phyloP scores from a whole-genome alignment of 2,329 filamentous ascomycete genomes.

The Emmonsiellopsis sp. region DNA sequence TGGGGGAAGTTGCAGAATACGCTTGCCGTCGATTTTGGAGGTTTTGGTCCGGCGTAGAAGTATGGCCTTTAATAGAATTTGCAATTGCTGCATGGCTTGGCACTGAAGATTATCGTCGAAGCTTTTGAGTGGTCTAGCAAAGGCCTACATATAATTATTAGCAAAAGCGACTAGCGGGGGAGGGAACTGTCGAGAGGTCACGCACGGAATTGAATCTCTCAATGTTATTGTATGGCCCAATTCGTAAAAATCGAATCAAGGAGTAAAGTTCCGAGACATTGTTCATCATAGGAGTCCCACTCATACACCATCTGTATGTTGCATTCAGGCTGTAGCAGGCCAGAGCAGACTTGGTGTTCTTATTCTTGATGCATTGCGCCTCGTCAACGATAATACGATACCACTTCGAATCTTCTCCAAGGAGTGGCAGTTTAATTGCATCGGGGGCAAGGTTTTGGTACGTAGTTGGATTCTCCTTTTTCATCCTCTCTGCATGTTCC shows the following conservation, averaged over 20 bases:
- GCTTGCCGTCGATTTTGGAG: conserved; percentile 68
- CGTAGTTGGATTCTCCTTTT: conserved; percentile 36
- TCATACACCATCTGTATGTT: conserved; percentile 62
- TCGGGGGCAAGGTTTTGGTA: conserved; percentile 22
- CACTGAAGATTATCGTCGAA: conserved; percentile 23
- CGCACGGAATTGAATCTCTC: conserved; percentile 51
- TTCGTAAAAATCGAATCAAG: conserved; percentile 65
- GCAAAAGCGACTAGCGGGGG: not conserved
- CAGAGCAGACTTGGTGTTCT: conserved; percentile 51
- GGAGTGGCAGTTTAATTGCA: conserved; percentile 43
- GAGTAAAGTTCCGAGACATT: conserved; percentile 68
- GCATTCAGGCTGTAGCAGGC: conserved; percentile 53
- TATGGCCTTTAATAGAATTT: conserved; percentile 67
- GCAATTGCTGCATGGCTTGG: conserved; percentile 60
- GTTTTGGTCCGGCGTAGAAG: conserved; percentile 76
- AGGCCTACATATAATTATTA: conserved; percentile 29
- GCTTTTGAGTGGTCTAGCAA: conserved; percentile 45
- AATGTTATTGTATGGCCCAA: conserved; percentile 63
- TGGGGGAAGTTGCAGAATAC: conserved; percentile 59
- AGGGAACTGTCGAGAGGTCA: conserved; percentile 4
- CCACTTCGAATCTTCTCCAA: conserved; percentile 54
- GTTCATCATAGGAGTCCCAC: conserved; percentile 86
- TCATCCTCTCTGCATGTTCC: conserved; percentile 42
- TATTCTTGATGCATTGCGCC: conserved; percentile 74
- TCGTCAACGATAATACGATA: conserved; percentile 69